A percentile compares a stretch with the other conserved stretches of the same genome.
These are phyloP conservation scores for Patellaria atrata DNA, from an alignment of 495 filamentous ascomycete genomes.

Conservation along the genomic window DNA sequence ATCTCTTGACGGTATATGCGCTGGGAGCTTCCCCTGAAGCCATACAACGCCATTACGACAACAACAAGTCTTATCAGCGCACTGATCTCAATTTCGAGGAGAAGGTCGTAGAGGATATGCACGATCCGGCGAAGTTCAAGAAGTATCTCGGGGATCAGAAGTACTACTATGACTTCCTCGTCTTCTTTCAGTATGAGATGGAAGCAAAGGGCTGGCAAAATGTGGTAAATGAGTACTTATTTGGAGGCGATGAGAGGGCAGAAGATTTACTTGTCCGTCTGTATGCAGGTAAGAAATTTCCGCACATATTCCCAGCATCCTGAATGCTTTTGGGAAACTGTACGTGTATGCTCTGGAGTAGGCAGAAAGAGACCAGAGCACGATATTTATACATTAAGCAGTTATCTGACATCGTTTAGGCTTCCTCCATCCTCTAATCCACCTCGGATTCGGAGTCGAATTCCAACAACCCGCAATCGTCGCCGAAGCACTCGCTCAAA, in stretches of 20 bases:
- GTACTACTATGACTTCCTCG: constrained; percentile 53
- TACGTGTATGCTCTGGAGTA: no score
- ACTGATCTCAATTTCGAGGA: constrained; percentile 29
- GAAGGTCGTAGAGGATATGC: constrained; percentile 35
- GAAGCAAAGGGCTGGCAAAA: constrained; percentile 40
- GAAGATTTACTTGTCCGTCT: constrained; percentile 47
- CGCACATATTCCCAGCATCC: background rate
- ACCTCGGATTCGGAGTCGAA: constrained; percentile 71
- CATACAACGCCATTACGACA: constrained; percentile 43
- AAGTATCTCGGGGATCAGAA: constrained; percentile 36
- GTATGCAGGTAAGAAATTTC: constrained; percentile 34
- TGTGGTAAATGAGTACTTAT: constrained; percentile 50
- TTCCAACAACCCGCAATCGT: constrained; percentile 69
- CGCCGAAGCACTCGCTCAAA: constrained; percentile 65
- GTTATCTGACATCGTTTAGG: constrained; percentile 28
- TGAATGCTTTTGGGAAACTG: background rate
- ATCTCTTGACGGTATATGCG: constrained; percentile 59
- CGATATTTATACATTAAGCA: background rate
- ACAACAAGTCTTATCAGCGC: constrained; percentile 49
- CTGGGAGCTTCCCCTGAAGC: constrained; percentile 47
- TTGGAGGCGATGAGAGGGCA: constrained; percentile 43
- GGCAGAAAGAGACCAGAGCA: background rate
- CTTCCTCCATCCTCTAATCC: constrained; percentile 69
- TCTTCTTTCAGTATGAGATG: constrained; percentile 62
- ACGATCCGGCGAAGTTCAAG: constrained; percentile 36